These are phyloP conservation scores for Rhazya stricta DNA, from an alignment of 257 asterid genomes.

Conservation along the genomic window DNA sequence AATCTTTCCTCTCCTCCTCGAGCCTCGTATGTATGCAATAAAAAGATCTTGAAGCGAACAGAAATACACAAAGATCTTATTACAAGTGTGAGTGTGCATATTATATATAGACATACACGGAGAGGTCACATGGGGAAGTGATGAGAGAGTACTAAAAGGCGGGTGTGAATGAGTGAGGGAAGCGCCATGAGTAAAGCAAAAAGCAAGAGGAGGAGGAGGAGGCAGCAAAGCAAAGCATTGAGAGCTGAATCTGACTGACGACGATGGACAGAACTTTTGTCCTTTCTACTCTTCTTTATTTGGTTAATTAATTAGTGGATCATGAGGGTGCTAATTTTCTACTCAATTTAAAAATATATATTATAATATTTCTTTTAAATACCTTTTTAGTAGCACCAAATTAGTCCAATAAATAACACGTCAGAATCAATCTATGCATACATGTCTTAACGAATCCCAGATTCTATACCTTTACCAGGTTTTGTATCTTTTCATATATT, in stretches of 20 bases:
- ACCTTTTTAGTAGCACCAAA: neutral
- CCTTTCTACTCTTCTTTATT: slow-evolving; percentile 2
- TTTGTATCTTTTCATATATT: too few relatives aligned
- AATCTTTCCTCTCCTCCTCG: neutral
- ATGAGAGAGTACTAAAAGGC: slow-evolving; percentile 30
- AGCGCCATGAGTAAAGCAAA: neutral
- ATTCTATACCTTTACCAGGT: too few relatives aligned
- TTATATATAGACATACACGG: slow-evolving; percentile 7
- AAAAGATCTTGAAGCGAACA: slow-evolving; percentile 17
- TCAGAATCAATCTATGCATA: too few relatives aligned
- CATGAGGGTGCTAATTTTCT: too few relatives aligned
- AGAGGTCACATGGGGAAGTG: slow-evolving; percentile 33
- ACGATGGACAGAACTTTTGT: slow-evolving; percentile 17
- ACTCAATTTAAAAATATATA: neutral
- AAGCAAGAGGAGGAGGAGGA: neutral
- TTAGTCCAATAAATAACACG: too few relatives aligned
- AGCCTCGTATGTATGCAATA: neutral
- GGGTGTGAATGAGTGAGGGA: slow-evolving; percentile 32
- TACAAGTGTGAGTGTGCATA: slow-evolving; percentile 16
- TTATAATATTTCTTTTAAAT: neutral
- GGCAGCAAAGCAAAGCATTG: neutral
- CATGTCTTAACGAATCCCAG: too few relatives aligned
- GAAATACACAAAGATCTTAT: neutral
- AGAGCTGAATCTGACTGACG: slow-evolving; percentile 20
- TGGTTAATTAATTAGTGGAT: neutral